phyloP scores from a whole-genome alignment of 2,329 filamentous ascomycete genomes.

The Chaetomiaceae sp. region DNA sequence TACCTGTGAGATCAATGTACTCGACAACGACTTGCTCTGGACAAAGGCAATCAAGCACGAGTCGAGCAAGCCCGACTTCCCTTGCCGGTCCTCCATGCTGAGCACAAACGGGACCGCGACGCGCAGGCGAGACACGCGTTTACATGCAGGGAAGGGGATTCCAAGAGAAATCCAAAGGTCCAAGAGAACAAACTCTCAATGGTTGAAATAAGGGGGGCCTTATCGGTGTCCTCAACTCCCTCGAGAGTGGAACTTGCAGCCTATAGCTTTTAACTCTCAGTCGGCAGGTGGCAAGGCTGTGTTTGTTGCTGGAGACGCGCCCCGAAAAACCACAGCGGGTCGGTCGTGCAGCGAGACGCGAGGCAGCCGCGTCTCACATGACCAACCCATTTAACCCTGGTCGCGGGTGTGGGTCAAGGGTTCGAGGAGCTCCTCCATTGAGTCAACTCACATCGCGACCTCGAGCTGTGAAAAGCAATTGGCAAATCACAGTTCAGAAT shows the following conservation, averaged over 20 bases:
- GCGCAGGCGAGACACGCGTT: slow-evolving; percentile 10
- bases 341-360: slow-evolving; percentile 16
- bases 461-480: neutral
- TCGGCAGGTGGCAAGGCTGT: neutral
- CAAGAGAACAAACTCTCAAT: neutral
- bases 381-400: slow-evolving; percentile 18
- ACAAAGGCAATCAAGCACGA: slow-evolving; percentile 25
- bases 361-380: slow-evolving; percentile 23
- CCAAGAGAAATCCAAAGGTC: too few relatives aligned
- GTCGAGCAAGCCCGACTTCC: slow-evolving; percentile 19
- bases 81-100: slow-evolving; percentile 20
- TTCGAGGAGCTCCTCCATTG: neutral
- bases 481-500: neutral
- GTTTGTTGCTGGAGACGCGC: slow-evolving; percentile 14
- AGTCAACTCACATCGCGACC: neutral
- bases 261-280: neutral
- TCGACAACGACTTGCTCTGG: slow-evolving; percentile 24
- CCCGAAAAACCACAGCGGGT: slow-evolving; percentile 7
- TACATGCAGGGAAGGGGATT: slow-evolving; percentile 14
- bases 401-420: neutral
- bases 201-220: neutral
- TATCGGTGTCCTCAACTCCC: too few relatives aligned
- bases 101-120: slow-evolving; percentile 7
- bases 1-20: slow-evolving; percentile 21
- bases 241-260: neutral